Evolutionary conservation across 768 basidiomycete species (phyloP), one percentile per base, ranked within the genome.

Genomic region (Lenzites betulinus): DNA sequence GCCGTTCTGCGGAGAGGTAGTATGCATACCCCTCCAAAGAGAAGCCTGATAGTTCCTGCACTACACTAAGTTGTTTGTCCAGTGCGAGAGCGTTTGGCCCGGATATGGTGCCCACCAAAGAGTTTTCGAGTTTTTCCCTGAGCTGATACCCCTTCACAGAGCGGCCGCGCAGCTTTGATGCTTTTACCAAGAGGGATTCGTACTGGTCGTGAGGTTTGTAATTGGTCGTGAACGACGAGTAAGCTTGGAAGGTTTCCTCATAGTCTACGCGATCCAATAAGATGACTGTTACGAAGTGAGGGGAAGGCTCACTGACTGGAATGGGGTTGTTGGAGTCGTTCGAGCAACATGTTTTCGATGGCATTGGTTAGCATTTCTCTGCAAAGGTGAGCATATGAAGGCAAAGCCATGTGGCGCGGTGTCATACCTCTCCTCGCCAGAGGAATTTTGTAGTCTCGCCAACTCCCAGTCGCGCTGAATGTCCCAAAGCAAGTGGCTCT

Each of bases 181-280:
- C 94, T 0, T 83, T 73, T 18, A 96, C 81, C 25, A 98, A 83
- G 7, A 88, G 74, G 0, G 77, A 66, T 68, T 96, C 94, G 69
- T 98, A 98, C 43, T 88, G 81, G n/a, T 81, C 75, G 0, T 87
- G 78, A 15, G 89, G 83, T 66, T 87, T 84, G 72, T 90, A 82
- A 55, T 83, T 82, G 0, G 93, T 92, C 16, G 93, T 92, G 75
- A 98, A 97, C 0, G 88, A 83, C 0, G 95, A 97, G 71, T 96
- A 98, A 2, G 84, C 79, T 67, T 92, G 87, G 57, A 88, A 87
- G 0, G 94, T 95, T 15, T 90, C 84, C 41, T 93, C 92, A 56
- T 87, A 81, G 59, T 84, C 93, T 95, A 66, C n/a, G 30, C 13
- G 54, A 44, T 9, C 7, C 35, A 7, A 18, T 39, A 35, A 39